Evolutionary conservation across 2,329 filamentous ascomycete genomes (phyloP).

Genomic region (Botrytis aclada): DNA sequence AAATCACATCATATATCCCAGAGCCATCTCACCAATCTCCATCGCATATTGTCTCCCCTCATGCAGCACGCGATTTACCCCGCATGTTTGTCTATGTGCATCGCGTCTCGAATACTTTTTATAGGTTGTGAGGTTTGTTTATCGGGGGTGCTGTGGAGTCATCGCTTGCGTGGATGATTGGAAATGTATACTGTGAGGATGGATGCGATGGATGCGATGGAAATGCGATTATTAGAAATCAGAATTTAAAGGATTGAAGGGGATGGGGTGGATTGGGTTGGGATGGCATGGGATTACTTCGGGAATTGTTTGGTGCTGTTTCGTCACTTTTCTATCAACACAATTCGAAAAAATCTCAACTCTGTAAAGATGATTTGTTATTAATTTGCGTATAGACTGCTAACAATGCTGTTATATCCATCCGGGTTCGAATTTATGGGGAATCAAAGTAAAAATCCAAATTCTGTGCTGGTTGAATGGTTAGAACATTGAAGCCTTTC

Average conservation of each 20-base stretch:
- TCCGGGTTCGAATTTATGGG: background rate
- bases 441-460: background rate
- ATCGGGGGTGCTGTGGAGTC: background rate
- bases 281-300: background rate
- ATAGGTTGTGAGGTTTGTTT: background rate
- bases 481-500: background rate
- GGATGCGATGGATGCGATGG: background rate
- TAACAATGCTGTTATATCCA: no score
- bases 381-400: no score
- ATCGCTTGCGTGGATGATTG: background rate
- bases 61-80: constrained; percentile 8
- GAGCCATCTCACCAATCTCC: background rate
- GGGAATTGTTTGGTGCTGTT: background rate
- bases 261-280: background rate
- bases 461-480: background rate
- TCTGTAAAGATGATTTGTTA: background rate
- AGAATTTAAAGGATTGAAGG: background rate
- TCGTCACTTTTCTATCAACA: background rate
- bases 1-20: background rate
- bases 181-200: background rate
- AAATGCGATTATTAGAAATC: background rate
- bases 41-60: background rate
- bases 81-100: background rate
- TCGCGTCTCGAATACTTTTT: background rate
- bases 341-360: background rate